Evolutionary conservation across 257 asterid genomes (phyloP).

Genomic region (Apocynum venetum): DNA sequence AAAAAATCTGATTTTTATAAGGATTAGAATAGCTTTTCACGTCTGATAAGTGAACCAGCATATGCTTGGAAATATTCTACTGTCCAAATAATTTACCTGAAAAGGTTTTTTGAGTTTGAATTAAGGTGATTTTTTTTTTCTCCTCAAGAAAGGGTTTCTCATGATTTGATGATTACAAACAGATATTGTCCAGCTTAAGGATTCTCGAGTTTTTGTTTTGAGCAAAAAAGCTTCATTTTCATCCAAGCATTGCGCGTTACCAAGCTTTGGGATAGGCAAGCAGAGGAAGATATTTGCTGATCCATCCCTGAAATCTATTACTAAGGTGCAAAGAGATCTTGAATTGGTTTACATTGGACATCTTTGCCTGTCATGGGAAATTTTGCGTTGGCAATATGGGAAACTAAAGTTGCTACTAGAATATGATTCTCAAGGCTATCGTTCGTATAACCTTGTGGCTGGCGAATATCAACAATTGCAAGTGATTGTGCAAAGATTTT

Average conservation of each 20-base stretch:
- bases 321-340: constrained; percentile 51
- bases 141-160: neutral
- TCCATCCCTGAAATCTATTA: constrained; percentile 49
- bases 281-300: constrained; percentile 55
- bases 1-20: neutral
- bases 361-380: constrained; percentile 76
- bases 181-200: constrained; percentile 80
- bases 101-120: neutral
- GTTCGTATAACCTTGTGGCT: constrained; percentile 55
- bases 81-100: neutral
- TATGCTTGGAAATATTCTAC: neutral
- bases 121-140: neutral
- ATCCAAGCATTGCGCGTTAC: constrained; percentile 26
- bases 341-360: constrained; percentile 75
- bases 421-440: constrained; percentile 33
- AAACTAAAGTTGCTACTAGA: constrained; percentile 46
- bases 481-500: constrained; percentile 66
- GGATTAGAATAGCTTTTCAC: neutral
- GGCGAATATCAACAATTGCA: constrained; percentile 78
- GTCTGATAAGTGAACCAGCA: neutral
- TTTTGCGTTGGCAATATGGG: constrained; percentile 53
- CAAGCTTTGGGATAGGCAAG: constrained; percentile 42
- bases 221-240: constrained; percentile 32
- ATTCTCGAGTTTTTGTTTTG: constrained; percentile 36
- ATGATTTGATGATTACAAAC: constrained; percentile 6